Evolutionary conservation across 345 rosid species (phyloP), one percentile per base, ranked within the genome.

Genomic region (Gossypium anomalum): DNA sequence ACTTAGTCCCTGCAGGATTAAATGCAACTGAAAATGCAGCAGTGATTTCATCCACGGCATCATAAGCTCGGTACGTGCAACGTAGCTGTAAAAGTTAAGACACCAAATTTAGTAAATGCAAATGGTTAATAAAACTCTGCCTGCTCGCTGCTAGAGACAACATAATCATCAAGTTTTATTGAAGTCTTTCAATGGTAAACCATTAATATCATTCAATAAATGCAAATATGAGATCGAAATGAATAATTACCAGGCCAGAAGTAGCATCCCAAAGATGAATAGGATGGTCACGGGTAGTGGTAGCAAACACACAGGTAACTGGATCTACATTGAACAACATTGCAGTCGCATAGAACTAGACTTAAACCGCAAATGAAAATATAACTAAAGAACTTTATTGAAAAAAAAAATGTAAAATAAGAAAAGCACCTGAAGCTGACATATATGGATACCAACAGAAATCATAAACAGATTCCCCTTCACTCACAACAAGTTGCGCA

Each of bases 261-360:
- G 89, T 76, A 72, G 97, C 94, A 83, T 95, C 99, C 98, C 96
- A 93, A 63, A 95, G 90, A 90, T 95, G 99, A 76, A 95, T 95
- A 1, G 99, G 99, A 83, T 93, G 99, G 87, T 95, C 99, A 62
- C 94, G 94, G 44, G 91, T 88, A 2, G 91, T 82, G 63, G 86
- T 90, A 65, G 98, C 99, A 60, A 95, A 93, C 29, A 95, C 98
- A 75, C 97, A 95, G 56, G 89, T 88, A 63, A 83, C 86, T 1
- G 94, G 94, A 47, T 95, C 99, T 95, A 86, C 53, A 55, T 72
- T 64, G 85, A 70, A 76, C 51, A 73, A 56, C 48, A 71, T 65
- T 51, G 67, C 68, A 73, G 13, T 17, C 65, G 73, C 74, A 25
- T 49, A 25, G 59, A 60, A 27, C 13, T 22, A 76, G 53, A 60